Evolutionary conservation across 352 stramenopile species (phyloP), one percentile per base, ranked within the genome.

Genomic region (Phytophthora sojae): DNA sequence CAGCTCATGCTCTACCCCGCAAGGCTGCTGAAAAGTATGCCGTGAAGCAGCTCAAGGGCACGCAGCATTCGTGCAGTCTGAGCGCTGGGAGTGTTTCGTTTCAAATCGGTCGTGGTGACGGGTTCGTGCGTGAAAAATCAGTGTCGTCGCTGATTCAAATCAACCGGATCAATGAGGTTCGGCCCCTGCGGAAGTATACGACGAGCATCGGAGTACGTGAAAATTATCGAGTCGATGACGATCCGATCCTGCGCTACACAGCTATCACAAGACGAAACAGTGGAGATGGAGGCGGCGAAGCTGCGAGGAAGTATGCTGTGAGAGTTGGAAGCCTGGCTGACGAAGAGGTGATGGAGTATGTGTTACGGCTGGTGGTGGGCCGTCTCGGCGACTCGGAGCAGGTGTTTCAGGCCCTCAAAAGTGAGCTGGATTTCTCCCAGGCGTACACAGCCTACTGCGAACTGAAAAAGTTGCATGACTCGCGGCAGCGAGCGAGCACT

Each of bases 181-280:
- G 19, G 17, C 53, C 56, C 0, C 47, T 80, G n/a, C 49, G 60
- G 17, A 72, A 60, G 30, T 81, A 79, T 17, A 83, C 71, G n/a
- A 76, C 75, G 30, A 82, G 69, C 42, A 71, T 86, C 50, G 74
- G 71, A 5, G 15, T 93, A 21, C 65, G 75, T 35, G 63, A 78
- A 32, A 79, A 69, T 39, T 73, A 75, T 61, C 71, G 64, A 6
- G 75, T 79, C 6, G 82, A 91, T 17, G 88, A 97, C 65, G 80
- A 96, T 62, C 77, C 81, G 11, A 79, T 90, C 39, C 45, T 96
- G n/a, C 75, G 76, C 5, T 90, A 86, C 66, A 71, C 89, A 4
- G 79, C 88, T 1, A 87, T 76, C 29, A 85, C 85, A 61, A 83
- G 80, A 15, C 49, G 54, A 37, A 54, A n/a, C 44, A 67, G 83